Conservation (phyloP, 495 filamentous ascomycete genomes). For the Lentithecium fluviatile region DNA sequence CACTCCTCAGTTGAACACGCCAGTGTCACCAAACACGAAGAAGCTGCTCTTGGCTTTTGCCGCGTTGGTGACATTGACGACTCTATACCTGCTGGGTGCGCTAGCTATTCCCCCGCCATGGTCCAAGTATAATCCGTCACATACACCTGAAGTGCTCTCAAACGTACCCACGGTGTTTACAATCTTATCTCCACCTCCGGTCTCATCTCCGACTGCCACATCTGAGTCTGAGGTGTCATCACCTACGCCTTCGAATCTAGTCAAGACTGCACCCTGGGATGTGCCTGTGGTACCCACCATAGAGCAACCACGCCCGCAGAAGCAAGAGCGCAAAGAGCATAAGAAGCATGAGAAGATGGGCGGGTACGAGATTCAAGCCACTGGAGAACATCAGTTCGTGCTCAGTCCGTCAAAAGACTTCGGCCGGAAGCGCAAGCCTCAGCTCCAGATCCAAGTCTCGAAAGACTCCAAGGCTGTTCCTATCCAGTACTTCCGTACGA, state of each 20-base stretch:
- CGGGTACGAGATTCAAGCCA: slow-evolving; percentile 59
- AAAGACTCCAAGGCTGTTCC: slow-evolving; percentile 48
- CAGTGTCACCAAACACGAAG: not conserved
- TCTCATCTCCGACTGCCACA: not conserved
- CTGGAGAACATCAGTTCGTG: slow-evolving; percentile 62
- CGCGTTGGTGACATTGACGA: not conserved
- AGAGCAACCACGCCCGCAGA: not conserved
- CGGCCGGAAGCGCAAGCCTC: slow-evolving; percentile 48
- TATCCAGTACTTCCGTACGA: slow-evolving; percentile 53
- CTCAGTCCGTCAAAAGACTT: slow-evolving; percentile 57
- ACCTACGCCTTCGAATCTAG: not conserved
- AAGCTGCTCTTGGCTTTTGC: not conserved
- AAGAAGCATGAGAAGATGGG: slow-evolving; percentile 43
- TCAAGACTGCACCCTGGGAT: not conserved
- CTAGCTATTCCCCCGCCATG: not conserved
- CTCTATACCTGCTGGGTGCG: not conserved
- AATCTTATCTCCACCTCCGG: not conserved
- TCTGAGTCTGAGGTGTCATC: too few species aligned
- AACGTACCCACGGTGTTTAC: not conserved
- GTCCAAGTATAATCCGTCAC: not conserved
- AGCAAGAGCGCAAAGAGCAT: not conserved
- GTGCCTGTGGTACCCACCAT: not conserved
- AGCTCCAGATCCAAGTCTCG: slow-evolving; percentile 53
- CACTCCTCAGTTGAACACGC: not conserved
- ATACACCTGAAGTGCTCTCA: not conserved